Conservation (phyloP, 2,329 filamentous ascomycete species). For the Fusarium temperatum region DNA sequence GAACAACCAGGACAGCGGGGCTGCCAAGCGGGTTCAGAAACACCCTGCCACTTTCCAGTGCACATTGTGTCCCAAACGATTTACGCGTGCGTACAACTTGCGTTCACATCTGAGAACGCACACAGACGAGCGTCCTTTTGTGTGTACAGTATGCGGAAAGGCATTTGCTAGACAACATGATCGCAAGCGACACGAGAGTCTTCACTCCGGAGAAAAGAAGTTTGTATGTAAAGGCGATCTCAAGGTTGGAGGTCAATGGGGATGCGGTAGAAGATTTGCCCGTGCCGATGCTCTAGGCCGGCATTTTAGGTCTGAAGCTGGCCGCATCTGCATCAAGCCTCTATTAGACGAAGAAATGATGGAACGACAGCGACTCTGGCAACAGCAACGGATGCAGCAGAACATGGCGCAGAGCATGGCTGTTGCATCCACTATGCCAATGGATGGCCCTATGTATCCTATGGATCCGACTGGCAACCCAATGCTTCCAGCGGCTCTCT, state of each 20-base stretch:
- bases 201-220: conserved; percentile 98
- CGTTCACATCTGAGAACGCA: conserved; percentile 95
- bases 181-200: conserved; percentile 93
- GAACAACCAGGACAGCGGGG: conserved; percentile 67
- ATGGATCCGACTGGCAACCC: conserved; percentile 68
- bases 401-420: conserved; percentile 69
- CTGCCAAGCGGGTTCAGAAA: conserved; percentile 88
- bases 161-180: conserved; percentile 98
- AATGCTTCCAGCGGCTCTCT: conserved; percentile 82
- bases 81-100: conserved; percentile 95
- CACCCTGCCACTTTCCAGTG: conserved; percentile 98
- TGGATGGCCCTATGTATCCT: conserved; percentile 66
- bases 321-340: conserved; percentile 96
- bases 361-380: conserved; percentile 79
- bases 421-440: conserved; percentile 62
- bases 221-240: conserved; percentile 96
- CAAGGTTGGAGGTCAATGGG: conserved; percentile 85
- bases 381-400: conserved; percentile 75
- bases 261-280: conserved; percentile 91
- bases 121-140: conserved; percentile 96
- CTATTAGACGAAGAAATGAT: conserved; percentile 91
- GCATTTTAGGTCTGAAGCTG: conserved; percentile 95
- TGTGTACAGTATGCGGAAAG: conserved; percentile 96
- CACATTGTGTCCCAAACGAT: conserved; percentile 90
- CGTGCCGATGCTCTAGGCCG: conserved; percentile 93